Base-by-base conservation (phyloP, 257 asterid species). In the Solanum dulcamara region DNA sequence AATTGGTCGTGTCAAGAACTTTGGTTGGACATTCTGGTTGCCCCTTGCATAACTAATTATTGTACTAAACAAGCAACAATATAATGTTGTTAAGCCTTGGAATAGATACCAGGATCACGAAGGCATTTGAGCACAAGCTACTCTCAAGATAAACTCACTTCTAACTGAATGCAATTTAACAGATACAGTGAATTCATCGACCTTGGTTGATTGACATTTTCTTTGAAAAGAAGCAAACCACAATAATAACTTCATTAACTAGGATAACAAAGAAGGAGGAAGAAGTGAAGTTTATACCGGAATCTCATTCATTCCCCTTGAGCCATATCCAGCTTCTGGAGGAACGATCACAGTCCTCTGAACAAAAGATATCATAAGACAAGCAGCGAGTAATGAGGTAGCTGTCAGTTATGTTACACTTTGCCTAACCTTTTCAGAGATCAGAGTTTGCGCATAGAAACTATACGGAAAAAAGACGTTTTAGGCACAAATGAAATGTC, bases 321-420 rank as follows among this genome's bases (percentile, higher is more conserved):
- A 87, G 32, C 98, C 98, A 82, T 94, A 96, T 15, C 98, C 99
- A 60, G 93, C 96, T 81, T 94, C 80, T 1, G 98, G 97, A 81
- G 98, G 94, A 85, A 96, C 92, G 20, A 96, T 91, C 88, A 93
- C 99, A 12, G 94, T 95, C 88, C 99, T 92, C 99, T 96, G 90
- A 88, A 83, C 84, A 70, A 46, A 68, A 85, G 28, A 79, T 12
- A 30, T 44, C 40, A 37, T 35, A 66, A 68, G 51, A 84, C 68
- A 30, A 28, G 37, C 1, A 85, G 82, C 57, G 88, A 70, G 20
- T 33, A 80, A 86, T 38, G 33, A 22, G 62, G 35, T 35, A 40
- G 66, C 13, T 59, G 11, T 55, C 10, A 59, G 44, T 26, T 59
- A 33, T 40, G 85, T 77, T 77, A 46, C 17, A 4, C 62, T 28